Evolutionary conservation across 148 eudicot genomes (phyloP), one percentile per base, ranked within the genome.

Genomic region (Limonium bicolor): DNA sequence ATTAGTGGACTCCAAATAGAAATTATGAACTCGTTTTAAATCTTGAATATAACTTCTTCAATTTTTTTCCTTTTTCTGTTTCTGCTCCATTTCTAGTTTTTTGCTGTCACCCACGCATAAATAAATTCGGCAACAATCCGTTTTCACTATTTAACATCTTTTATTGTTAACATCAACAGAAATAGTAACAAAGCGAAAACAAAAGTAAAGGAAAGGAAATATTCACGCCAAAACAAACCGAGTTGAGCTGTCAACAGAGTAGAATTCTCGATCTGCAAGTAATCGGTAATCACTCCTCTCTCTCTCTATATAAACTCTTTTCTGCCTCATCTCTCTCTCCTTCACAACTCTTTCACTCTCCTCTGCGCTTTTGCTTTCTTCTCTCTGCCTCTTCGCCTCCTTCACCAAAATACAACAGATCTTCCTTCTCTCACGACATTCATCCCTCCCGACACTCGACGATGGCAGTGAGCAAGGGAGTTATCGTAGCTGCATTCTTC

Each of bases 231-330:
- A n/a, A n/a, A n/a, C n/a, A 41, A 41, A 41, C 46, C 46, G 46
- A 41, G 46, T 41, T 11, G 46, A 41, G 27, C 46, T 41, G 46
- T 41, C 46, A 41, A 25, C 46, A 27, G 24, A 25, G 27, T 40
- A 40, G 26, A 21, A 41, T 22, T n/a, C n/a, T n/a, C n/a, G n/a
- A n/a, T n/a, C n/a, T n/a, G n/a, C n/a, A n/a, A n/a, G n/a, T n/a
- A n/a, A n/a, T n/a, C n/a, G n/a, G n/a, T n/a, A n/a, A n/a, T n/a
- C n/a, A n/a, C n/a, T n/a, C n/a, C n/a, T 13, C 42, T 41, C 43
- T 2, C 27, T 22, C 46, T 41, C 21, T 41, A 41, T 21, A 41
- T 20, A 20, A 7, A 27, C 16, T 27, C 13, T 41, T 5, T 18
- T 20, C 14, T 8, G 1, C 24, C 9, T 19, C 12, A 6, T 38